phyloP scores from a whole-genome alignment of 805 yeast genomes.

The Lachancea thermotolerans region DNA sequence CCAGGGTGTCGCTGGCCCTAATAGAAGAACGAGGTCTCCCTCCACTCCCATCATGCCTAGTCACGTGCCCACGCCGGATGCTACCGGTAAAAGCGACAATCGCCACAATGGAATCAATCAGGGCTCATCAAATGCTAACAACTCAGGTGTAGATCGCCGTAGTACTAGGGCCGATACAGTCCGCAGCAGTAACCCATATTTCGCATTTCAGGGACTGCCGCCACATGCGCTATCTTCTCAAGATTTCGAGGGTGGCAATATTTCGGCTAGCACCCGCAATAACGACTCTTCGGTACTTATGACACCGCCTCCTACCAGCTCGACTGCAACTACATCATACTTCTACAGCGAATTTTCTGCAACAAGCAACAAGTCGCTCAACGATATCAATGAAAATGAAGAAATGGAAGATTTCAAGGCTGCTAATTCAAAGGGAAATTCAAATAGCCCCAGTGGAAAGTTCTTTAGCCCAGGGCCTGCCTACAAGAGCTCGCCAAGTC shows the following conservation, averaged over 20 bases:
- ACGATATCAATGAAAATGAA: constrained; percentile 32
- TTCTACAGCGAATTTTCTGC: constrained; percentile 13
- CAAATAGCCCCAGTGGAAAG: background rate
- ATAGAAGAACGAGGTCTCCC: constrained; percentile 18
- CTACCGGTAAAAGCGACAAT: background rate
- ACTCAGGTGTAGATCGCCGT: background rate
- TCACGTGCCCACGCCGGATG: constrained; percentile 2
- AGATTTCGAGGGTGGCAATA: constrained; percentile 10
- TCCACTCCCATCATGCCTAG: constrained; percentile 21
- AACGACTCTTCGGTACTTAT: constrained; percentile 2
- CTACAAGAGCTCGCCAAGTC: constrained; percentile 4
- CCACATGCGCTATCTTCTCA: constrained; percentile 37
- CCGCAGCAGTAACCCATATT: constrained; percentile 38
- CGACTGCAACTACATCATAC: constrained; percentile 9
- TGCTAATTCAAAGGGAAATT: background rate
- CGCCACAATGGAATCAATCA: background rate
- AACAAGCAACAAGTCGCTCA: constrained; percentile 23
- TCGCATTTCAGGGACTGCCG: constrained; percentile 53
- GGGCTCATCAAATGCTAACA: background rate
- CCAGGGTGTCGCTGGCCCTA: background rate
- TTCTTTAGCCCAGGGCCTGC: background rate
- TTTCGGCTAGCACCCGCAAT: background rate
- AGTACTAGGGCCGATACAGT: constrained; percentile 5
- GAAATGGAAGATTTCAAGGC: constrained; percentile 14
- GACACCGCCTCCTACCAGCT: constrained; percentile 11